Evolutionary conservation across 2,329 filamentous ascomycete genomes (phyloP).

Genomic region (Neodidymelliopsis sp.): DNA sequence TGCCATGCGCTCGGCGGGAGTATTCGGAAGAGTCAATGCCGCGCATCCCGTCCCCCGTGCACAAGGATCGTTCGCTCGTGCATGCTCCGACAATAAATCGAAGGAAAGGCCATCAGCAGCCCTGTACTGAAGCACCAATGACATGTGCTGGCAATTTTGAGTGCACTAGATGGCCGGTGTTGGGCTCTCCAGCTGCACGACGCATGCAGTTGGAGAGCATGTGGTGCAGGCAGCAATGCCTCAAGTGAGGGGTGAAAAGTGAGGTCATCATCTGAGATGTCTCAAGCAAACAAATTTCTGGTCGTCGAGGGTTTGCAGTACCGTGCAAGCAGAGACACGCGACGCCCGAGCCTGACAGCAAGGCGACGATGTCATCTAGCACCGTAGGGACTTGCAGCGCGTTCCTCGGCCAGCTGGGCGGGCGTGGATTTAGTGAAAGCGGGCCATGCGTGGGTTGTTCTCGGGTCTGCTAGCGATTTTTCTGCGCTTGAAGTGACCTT

Average conservation of each 20-base stretch:
- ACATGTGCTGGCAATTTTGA: constrained; percentile 7
- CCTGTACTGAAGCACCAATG: constrained; percentile 23
- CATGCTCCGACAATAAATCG: constrained; percentile 22
- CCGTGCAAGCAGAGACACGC: constrained; percentile 8
- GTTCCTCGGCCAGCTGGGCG: constrained; percentile 28
- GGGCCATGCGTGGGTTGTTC: constrained; percentile 15
- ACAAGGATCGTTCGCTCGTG: constrained; percentile 25
- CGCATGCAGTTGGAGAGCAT: constrained; percentile 16
- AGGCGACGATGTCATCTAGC: constrained; percentile 17
- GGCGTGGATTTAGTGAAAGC: constrained; percentile 19
- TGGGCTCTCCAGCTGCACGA: constrained; percentile 18
- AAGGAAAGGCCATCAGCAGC: constrained; percentile 22
- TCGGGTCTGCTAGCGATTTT: constrained; percentile 13
- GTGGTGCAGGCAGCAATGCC: constrained; percentile 18
- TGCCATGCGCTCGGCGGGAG: constrained; percentile 29
- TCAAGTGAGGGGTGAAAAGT: constrained; percentile 20
- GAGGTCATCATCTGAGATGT: constrained; percentile 14
- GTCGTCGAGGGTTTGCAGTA: constrained; percentile 2
- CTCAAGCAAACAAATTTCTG: constrained; percentile 8
- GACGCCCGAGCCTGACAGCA: constrained; percentile 8
- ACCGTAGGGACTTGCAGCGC: constrained; percentile 21
- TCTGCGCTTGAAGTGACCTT: constrained; percentile 17
- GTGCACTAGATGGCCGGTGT: constrained; percentile 11
- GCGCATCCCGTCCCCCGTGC: constrained; percentile 31
- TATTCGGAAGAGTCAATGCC: constrained; percentile 27